Evolutionary conservation across 2,329 filamentous ascomycete species (phyloP).

Genomic region (Amphichorda felina): DNA sequence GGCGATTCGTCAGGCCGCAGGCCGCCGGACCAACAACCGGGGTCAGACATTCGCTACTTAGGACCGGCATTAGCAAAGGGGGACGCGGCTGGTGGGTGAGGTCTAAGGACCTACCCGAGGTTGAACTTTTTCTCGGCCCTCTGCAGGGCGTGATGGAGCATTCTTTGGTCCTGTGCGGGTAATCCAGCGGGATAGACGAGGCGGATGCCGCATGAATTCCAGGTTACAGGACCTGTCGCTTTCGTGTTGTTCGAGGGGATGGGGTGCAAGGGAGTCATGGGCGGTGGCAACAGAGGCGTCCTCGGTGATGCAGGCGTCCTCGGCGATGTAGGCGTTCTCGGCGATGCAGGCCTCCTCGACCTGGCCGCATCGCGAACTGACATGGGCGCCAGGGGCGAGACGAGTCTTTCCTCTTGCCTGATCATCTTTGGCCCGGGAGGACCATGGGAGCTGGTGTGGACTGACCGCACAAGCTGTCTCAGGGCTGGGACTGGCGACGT

Average conservation of each 20-base stretch:
- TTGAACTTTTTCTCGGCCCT: conserved; percentile 37
- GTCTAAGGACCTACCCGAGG: conserved; percentile 11
- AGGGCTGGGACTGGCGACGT: conserved; percentile 18
- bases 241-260: conserved; percentile 24
- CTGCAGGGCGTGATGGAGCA: conserved; percentile 32
- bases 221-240: conserved; percentile 15
- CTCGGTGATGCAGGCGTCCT: conserved; percentile 20
- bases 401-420: background rate
- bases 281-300: conserved; percentile 26
- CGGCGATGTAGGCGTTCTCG: conserved; percentile 22
- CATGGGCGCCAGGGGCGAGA: conserved; percentile 5
- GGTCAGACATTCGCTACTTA: conserved; percentile 23
- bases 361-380: background rate
- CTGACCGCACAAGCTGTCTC: conserved; percentile 17
- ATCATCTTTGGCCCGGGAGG: conserved; percentile 3
- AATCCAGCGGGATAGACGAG: conserved; percentile 36
- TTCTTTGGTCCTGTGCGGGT: conserved; percentile 31
- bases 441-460: conserved; percentile 8
- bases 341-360: conserved; percentile 17
- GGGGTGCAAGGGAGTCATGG: conserved; percentile 35
- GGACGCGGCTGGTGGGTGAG: too few relatives aligned
- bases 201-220: conserved; percentile 33
- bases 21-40: conserved; percentile 27
- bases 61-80: too few relatives aligned
- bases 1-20: conserved; percentile 33